Conservation (phyloP, 2,329 filamentous ascomycete genomes). For the Blumeriella jaapii region DNA sequence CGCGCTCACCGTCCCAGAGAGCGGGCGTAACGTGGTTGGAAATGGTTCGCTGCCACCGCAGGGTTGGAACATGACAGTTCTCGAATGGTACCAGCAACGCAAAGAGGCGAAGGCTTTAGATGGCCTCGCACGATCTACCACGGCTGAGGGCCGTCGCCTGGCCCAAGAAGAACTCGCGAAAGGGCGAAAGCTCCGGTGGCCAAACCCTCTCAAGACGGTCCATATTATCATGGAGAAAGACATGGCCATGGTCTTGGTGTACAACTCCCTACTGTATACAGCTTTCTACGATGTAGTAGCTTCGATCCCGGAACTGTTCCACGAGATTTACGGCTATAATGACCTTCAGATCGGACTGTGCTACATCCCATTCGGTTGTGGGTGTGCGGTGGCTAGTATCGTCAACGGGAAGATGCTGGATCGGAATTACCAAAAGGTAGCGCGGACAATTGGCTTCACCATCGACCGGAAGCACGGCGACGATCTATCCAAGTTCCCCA, state of each 20-base stretch:
- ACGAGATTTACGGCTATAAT: slow-evolving; percentile 25
- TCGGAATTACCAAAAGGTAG: slow-evolving; percentile 59
- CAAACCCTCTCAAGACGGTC: slow-evolving; percentile 46
- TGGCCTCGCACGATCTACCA: slow-evolving; percentile 20
- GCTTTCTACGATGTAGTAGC: slow-evolving; percentile 42
- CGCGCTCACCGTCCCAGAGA: slow-evolving; percentile 25
- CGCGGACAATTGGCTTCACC: slow-evolving; percentile 46
- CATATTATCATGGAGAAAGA: slow-evolving; percentile 45
- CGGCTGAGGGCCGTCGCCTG: slow-evolving; percentile 26
- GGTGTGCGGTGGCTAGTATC: slow-evolving; percentile 39
- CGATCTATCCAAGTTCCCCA: slow-evolving; percentile 27
- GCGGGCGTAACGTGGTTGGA: slow-evolving; percentile 26
- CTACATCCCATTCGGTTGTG: slow-evolving; percentile 35
- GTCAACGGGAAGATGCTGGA: slow-evolving; percentile 46
- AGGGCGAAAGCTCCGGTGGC: slow-evolving; percentile 36
- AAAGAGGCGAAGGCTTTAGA: slow-evolving; percentile 19
- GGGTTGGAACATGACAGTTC: slow-evolving; percentile 44
- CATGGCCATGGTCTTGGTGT: slow-evolving; percentile 40
- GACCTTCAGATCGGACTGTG: slow-evolving; percentile 26
- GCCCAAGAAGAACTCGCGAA: slow-evolving; percentile 28
- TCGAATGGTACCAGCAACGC: slow-evolving; percentile 32
- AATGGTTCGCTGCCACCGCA: slow-evolving; percentile 42
- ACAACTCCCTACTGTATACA: slow-evolving; percentile 43
- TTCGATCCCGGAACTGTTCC: slow-evolving; percentile 38
- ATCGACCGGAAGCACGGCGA: slow-evolving; percentile 45